A percentile compares a stretch with the other conserved stretches of the same genome.
These are phyloP conservation scores for Spathaspora sp. DNA, from an alignment of 805 yeast species.

Conservation along the genomic window DNA sequence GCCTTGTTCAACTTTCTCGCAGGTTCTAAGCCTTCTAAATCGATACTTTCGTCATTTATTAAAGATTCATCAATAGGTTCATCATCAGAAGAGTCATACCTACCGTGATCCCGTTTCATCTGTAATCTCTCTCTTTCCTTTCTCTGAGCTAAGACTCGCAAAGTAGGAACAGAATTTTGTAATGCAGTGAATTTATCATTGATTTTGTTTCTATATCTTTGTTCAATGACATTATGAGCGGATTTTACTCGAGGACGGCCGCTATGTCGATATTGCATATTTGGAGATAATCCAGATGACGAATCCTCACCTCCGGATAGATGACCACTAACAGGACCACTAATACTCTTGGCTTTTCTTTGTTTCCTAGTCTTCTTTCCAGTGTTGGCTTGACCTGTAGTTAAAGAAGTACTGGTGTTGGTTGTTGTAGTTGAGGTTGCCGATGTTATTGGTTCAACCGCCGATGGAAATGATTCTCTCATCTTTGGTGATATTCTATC, in stretches of 20 bases:
- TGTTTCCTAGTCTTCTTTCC: background rate
- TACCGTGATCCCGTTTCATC: slow-evolving; percentile 11
- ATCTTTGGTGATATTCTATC: background rate
- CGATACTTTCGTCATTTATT: slow-evolving; percentile 17
- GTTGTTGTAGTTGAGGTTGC: background rate
- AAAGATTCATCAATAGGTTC: slow-evolving; percentile 1
- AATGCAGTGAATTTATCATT: slow-evolving; percentile 38
- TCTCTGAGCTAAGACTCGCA: slow-evolving; percentile 26
- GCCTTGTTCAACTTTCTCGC: slow-evolving; percentile 77
- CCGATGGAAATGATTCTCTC: background rate
- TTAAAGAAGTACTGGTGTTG: slow-evolving; percentile 3
- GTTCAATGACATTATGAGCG: slow-evolving; percentile 41
- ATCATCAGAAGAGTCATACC: slow-evolving; percentile 11
- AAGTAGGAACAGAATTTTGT: slow-evolving; percentile 37
- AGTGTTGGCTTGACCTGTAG: background rate
- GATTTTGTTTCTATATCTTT: slow-evolving; percentile 40
- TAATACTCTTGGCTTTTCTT: background rate
- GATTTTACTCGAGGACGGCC: slow-evolving; percentile 23
- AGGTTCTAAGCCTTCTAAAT: slow-evolving; percentile 72
- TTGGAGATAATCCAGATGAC: background rate
- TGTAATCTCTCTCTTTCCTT: slow-evolving; percentile 12
- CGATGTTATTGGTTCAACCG: too few relatives aligned
- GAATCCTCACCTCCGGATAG: background rate
- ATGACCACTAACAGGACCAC: background rate
- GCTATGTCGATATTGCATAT: slow-evolving; percentile 4